Percentiles rank a stretch among this genome's conserved stretches.
phyloP scores from a whole-genome alignment of 179 eudicot genomes.

The Dionaea muscipula region DNA sequence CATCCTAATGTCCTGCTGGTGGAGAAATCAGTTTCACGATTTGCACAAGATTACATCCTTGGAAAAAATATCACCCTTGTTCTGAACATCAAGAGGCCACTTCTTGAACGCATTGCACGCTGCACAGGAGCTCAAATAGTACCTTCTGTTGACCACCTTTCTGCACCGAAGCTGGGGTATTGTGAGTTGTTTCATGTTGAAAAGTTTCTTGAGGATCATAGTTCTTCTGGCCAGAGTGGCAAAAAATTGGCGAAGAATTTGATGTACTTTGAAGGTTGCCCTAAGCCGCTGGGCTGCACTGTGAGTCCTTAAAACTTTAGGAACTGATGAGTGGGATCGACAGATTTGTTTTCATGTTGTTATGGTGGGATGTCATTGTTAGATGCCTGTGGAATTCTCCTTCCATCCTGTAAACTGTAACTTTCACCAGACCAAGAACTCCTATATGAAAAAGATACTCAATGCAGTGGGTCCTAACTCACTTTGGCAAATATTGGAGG shows the following conservation, averaged over 20 bases:
- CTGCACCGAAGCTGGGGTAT: slow-evolving; percentile 59
- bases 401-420: no score
- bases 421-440: no score
- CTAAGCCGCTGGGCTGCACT: slow-evolving; percentile 92
- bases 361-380: no score
- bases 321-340: no score
- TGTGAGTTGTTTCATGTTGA: slow-evolving; percentile 83
- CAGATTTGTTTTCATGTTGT: no score
- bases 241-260: slow-evolving; percentile 73
- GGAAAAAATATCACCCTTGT: slow-evolving; percentile 85
- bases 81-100: slow-evolving; percentile 77
- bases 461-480: no score
- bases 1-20: slow-evolving; percentile 78
- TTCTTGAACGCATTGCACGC: slow-evolving; percentile 93
- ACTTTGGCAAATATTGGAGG: no score
- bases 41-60: slow-evolving; percentile 88
- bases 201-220: slow-evolving; percentile 69
- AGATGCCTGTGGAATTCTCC: no score
- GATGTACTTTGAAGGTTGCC: slow-evolving; percentile 98
- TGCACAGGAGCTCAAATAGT: slow-evolving; percentile 91
- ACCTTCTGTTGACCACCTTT: slow-evolving; percentile 86
- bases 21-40: slow-evolving; percentile 94
- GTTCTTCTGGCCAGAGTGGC: slow-evolving; percentile 70
- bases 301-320: slow-evolving; percentile 41
- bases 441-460: no score